Percentiles rank a stretch among this genome's conserved stretches.
These are phyloP conservation scores for Stylonectria norvegica DNA, from an alignment of 2,329 filamentous ascomycete genomes.

Conservation along the genomic window DNA sequence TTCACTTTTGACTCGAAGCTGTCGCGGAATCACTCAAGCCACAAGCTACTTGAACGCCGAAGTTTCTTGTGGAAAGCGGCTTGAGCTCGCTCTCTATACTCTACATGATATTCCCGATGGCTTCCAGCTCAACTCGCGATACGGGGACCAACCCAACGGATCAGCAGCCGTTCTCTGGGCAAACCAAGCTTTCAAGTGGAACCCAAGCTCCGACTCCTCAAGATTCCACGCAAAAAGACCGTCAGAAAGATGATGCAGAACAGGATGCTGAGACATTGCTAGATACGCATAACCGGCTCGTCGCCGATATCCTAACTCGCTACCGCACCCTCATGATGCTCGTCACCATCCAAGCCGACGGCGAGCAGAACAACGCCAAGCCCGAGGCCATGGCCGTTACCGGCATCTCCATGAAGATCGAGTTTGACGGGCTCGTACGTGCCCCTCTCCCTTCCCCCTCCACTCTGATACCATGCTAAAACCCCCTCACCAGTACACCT, in stretches of 20 bases:
- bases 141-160: too few relatives aligned
- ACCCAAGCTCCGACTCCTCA: too few relatives aligned
- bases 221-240: too few relatives aligned
- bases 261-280: background rate
- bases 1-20: too few relatives aligned
- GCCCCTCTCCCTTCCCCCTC: background rate
- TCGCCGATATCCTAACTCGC: constrained; percentile 43
- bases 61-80: too few relatives aligned
- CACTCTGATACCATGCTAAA: background rate
- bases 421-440: constrained; percentile 42
- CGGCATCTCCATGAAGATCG: constrained; percentile 43
- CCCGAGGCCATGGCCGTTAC: constrained; percentile 42
- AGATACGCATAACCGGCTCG: constrained; percentile 45
- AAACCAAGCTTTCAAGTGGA: too few relatives aligned
- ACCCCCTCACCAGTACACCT: constrained; percentile 32
- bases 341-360: constrained; percentile 41
- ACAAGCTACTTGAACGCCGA: too few relatives aligned
- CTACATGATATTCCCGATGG: background rate
- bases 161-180: too few relatives aligned
- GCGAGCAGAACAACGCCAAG: constrained; percentile 37
- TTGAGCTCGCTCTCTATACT: background rate
- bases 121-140: too few relatives aligned
- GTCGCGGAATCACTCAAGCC: too few relatives aligned
- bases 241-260: background rate
- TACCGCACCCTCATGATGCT: constrained; percentile 44